phyloP scores from a whole-genome alignment of 2,329 filamentous ascomycete genomes.

The Orbilia ellipsospora region DNA sequence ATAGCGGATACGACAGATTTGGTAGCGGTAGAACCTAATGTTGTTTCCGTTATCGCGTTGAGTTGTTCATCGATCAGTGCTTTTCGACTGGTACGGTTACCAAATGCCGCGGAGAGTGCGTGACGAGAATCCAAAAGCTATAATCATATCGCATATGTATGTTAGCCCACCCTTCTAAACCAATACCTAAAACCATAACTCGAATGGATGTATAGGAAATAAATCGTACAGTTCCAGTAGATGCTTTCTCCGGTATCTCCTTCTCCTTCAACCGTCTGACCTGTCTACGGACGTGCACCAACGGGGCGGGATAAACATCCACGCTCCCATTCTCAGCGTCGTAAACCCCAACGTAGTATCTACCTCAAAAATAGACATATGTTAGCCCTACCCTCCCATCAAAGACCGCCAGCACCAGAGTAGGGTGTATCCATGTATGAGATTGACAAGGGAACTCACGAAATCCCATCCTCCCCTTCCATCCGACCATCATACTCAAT shows the following conservation, averaged over 20 bases:
- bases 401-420: too few species aligned
- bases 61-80: slow-evolving; percentile 69
- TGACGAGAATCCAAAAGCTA: slow-evolving; percentile 64
- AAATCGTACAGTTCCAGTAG: slow-evolving; percentile 57
- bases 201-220: background rate
- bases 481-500: slow-evolving; percentile 64
- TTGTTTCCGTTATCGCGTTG: slow-evolving; percentile 57
- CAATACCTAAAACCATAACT: background rate
- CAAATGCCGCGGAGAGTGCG: slow-evolving; percentile 80
- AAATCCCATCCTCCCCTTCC: slow-evolving; percentile 62
- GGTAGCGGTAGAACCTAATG: slow-evolving; percentile 31
- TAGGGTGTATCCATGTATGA: background rate
- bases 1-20: slow-evolving; percentile 34
- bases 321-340: slow-evolving; percentile 71
- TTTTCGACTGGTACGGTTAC: slow-evolving; percentile 87
- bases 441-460: slow-evolving; percentile 68
- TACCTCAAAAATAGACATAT: slow-evolving; percentile 61
- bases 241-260: slow-evolving; percentile 61
- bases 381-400: background rate
- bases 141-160: slow-evolving; percentile 58
- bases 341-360: slow-evolving; percentile 74
- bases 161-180: background rate
- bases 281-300: slow-evolving; percentile 70
- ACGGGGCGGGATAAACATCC: slow-evolving; percentile 73
- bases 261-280: slow-evolving; percentile 65